Percentiles rank a stretch among this genome's conserved stretches.
These are phyloP conservation scores for Vigna unguiculata DNA, from an alignment of 306 rosid species.

Conservation along the genomic window DNA sequence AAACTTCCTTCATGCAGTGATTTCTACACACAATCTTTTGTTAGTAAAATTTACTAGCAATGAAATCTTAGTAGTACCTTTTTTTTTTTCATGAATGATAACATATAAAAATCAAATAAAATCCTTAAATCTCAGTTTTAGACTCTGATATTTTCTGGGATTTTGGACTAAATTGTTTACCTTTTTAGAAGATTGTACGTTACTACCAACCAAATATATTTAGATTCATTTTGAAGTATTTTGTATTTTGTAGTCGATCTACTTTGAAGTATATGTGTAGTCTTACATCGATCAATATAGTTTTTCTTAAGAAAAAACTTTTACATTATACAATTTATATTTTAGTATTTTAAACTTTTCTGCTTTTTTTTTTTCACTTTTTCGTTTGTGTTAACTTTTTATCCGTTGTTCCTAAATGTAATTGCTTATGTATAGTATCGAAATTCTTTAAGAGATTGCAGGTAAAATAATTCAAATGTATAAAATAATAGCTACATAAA, in stretches of 20 bases:
- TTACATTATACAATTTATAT: not conserved
- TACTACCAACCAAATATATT: not conserved
- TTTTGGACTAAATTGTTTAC: not conserved
- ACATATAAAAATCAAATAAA: not conserved
- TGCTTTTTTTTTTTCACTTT: not conserved
- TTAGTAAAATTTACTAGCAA: not conserved
- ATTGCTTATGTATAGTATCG: not conserved
- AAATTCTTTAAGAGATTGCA: not conserved
- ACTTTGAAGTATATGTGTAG: not conserved
- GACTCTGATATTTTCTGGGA: not conserved
- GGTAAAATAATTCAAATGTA: not conserved
- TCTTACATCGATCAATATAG: not conserved
- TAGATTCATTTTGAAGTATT: not conserved
- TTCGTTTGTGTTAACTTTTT: not conserved
- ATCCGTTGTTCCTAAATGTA: not conserved
- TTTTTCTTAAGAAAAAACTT: too few relatives aligned
- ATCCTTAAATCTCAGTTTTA: not conserved
- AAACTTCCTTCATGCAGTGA: not conserved
- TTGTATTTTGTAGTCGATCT: too few relatives aligned
- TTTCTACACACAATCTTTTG: not conserved
- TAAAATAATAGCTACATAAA: not conserved
- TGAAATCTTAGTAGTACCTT: not conserved
- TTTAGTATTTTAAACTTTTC: not conserved
- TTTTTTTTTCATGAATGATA: constrained; percentile 11
- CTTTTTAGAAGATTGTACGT: not conserved